These are phyloP conservation scores for Macrocystidia cucumis DNA, from an alignment of 1,284 basidiomycete species.

Conservation along the genomic window DNA sequence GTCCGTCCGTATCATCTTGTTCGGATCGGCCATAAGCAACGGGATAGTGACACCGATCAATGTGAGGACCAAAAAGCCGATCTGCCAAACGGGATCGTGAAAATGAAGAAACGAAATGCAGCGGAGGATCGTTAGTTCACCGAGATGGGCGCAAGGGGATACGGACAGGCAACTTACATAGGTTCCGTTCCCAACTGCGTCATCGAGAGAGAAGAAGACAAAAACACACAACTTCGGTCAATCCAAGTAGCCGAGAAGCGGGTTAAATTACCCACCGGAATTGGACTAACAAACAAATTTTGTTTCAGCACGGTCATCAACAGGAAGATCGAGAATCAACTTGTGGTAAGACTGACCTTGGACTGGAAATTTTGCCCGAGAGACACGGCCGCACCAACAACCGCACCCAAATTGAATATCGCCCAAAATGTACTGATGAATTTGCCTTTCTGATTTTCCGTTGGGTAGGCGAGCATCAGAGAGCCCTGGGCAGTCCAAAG, in stretches of 20 bases:
- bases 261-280: constrained; percentile 16
- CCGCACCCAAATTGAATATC: constrained; percentile 69
- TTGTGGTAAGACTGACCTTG: constrained; percentile 29
- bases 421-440: constrained; percentile 76
- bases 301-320: constrained; percentile 1
- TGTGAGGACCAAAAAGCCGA: constrained; percentile 67
- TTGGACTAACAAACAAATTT: constrained; percentile 15
- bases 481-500: constrained; percentile 86
- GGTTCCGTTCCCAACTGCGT: constrained; percentile 52
- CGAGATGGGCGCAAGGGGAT: no score
- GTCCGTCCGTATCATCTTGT: constrained; percentile 62
- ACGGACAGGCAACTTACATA: constrained; percentile 35
- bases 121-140: no score
- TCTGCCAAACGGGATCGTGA: constrained; percentile 28
- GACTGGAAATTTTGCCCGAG: constrained; percentile 50
- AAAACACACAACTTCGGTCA: not conserved
- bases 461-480: constrained; percentile 80
- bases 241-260: not conserved
- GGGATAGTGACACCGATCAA: constrained; percentile 58
- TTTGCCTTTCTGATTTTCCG: constrained; percentile 68
- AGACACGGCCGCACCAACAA: constrained; percentile 61
- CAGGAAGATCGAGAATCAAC: constrained; percentile 1
- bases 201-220: no score
- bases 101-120: constrained; percentile 1
- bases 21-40: constrained; percentile 59